Percentiles rank a stretch among this genome's conserved stretches.
Evolutionary conservation across 768 basidiomycete genomes (phyloP).

Genomic region (Mycena olivaceomarginata): DNA sequence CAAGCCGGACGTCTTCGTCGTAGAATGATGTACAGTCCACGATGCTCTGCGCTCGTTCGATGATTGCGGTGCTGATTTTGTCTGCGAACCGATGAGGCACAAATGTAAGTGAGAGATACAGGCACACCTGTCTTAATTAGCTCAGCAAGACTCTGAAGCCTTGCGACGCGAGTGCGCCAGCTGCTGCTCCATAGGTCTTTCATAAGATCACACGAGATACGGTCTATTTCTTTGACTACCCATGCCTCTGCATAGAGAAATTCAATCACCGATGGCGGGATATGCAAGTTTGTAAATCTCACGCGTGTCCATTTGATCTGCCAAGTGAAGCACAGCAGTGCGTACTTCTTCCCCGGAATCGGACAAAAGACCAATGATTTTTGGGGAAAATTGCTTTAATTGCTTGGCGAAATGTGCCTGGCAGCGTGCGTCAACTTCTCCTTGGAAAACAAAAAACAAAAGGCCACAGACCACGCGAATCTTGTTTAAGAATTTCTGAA

Average conservation of each 20-base stretch:
- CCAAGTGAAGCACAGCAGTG: background rate
- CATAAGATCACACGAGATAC: background rate
- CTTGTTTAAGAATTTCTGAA: slow-evolving; percentile 4
- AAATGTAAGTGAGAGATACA: background rate
- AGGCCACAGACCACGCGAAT: background rate
- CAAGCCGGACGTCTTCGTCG: background rate
- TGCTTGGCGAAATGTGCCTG: slow-evolving; percentile 7
- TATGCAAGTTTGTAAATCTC: background rate
- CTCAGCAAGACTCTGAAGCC: background rate
- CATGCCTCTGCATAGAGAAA: background rate
- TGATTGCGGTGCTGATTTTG: background rate
- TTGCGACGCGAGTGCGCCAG: background rate
- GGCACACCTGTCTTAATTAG: background rate
- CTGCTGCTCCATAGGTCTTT: background rate
- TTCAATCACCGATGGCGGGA: background rate
- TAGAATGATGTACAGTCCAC: background rate
- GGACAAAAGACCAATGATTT: background rate
- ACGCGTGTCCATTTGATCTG: background rate
- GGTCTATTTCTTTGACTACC: background rate
- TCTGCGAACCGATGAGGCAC: background rate
- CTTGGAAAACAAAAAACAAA: background rate
- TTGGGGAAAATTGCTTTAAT: slow-evolving; percentile 6
- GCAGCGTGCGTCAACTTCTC: background rate
- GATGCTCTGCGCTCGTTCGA: background rate
- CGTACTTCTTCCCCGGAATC: slow-evolving; percentile 5